phyloP scores from a whole-genome alignment of 2,329 filamentous ascomycete species.

The Talaromyces sp. region DNA sequence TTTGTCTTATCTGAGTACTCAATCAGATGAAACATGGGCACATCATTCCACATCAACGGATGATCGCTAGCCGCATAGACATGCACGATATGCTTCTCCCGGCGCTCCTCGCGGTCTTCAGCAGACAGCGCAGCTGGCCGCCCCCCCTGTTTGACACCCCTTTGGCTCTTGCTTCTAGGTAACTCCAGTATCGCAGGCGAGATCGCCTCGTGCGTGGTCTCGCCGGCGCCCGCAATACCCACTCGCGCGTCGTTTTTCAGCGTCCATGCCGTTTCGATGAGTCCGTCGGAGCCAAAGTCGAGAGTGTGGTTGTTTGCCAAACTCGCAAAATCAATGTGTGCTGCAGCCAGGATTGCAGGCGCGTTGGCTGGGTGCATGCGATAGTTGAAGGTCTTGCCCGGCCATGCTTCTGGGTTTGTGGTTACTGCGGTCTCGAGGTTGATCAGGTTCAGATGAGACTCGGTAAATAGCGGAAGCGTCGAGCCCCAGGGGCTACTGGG shows the following conservation, averaged over 20 bases:
- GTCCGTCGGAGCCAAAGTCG: constrained; percentile 29
- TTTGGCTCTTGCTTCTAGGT: constrained; percentile 7
- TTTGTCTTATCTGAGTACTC: constrained; percentile 25
- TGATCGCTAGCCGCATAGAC: constrained; percentile 34
- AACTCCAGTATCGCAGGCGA: constrained; percentile 24
- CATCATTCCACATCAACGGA: constrained; percentile 25
- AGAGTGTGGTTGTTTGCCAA: constrained; percentile 38
- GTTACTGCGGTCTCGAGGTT: constrained; percentile 37
- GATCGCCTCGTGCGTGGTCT: constrained; percentile 21
- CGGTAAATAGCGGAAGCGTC: constrained; percentile 24
- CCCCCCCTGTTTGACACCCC: background rate
- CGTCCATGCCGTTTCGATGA: constrained; percentile 28
- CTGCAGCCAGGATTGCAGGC: constrained; percentile 21
- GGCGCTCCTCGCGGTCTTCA: background rate
- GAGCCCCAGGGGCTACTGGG: constrained; percentile 29
- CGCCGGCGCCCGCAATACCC: constrained; percentile 27
- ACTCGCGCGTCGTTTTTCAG: constrained; percentile 20
- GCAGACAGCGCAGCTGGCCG: background rate
- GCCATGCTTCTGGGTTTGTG: constrained; percentile 26
- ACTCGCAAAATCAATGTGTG: constrained; percentile 26
- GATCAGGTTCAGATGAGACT: constrained; percentile 30
- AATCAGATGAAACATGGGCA: constrained; percentile 31
- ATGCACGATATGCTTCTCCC: constrained; percentile 18
- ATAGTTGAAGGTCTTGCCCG: constrained; percentile 36
- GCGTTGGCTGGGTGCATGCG: constrained; percentile 36